A percentile compares a stretch with the other conserved stretches of the same genome.
phyloP scores from a whole-genome alignment of 352 stramenopile species.

The Pythium sukuiense region DNA sequence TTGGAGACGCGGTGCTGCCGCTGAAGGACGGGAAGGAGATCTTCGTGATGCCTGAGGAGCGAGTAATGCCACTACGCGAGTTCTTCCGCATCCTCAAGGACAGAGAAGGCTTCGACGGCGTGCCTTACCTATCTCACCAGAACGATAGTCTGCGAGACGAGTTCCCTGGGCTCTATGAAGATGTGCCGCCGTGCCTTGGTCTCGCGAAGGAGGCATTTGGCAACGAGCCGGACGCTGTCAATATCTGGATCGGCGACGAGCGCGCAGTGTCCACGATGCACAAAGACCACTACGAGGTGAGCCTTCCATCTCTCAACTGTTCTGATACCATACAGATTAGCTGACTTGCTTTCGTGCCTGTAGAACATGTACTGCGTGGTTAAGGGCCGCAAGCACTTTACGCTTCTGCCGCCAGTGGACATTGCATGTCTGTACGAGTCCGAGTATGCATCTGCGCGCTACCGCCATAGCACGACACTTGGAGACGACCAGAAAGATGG shows the following conservation, averaged over 20 bases:
- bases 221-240: slow-evolving; percentile 88
- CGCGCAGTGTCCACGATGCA: slow-evolving; percentile 94
- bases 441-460: slow-evolving; percentile 63
- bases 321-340: neutral
- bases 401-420: slow-evolving; percentile 86
- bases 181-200: slow-evolving; percentile 60
- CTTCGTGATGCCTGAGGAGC: slow-evolving; percentile 85
- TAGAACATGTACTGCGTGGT: slow-evolving; percentile 98
- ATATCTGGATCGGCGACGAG: slow-evolving; percentile 98
- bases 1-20: slow-evolving; percentile 66
- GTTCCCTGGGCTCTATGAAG: slow-evolving; percentile 60
- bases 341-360: neutral
- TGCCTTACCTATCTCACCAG: slow-evolving; percentile 86
- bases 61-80: slow-evolving; percentile 59
- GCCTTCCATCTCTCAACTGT: neutral
- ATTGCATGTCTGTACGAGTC: slow-evolving; percentile 89
- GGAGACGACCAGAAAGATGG: slow-evolving; percentile 28
- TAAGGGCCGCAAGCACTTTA: slow-evolving; percentile 95
- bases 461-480: slow-evolving; percentile 37
- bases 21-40: slow-evolving; percentile 28
- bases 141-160: slow-evolving; percentile 79
- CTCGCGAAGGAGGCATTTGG: slow-evolving; percentile 71
- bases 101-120: slow-evolving; percentile 58
- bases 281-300: slow-evolving; percentile 97
- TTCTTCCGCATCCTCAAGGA: slow-evolving; percentile 57